Evolutionary conservation across 768 basidiomycete species (phyloP), one percentile per base, ranked within the genome.

Genomic region (Tricholoma sp.): DNA sequence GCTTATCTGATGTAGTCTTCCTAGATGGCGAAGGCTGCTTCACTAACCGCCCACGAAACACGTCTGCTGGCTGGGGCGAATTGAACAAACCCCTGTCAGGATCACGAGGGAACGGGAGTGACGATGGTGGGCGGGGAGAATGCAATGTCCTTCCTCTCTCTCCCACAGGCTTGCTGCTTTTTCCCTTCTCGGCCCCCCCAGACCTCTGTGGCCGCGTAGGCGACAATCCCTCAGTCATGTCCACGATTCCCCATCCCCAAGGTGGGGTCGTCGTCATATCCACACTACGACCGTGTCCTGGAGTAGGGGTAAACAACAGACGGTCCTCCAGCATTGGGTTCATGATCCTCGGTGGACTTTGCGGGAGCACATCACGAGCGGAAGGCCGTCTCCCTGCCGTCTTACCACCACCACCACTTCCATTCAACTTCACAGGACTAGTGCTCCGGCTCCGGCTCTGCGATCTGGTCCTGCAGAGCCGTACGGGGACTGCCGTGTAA

Each of bases 291-390:
- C 52, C 49, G 20, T 54, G 49, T 44, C 55, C 47, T 53, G 65
- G 60, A 1, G 62, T 57, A 2, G 76, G 72, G 0, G 77, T 76
- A 60, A 88, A 87, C 61, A 80, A 83, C 29, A 88, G 72, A 28
- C 76, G 73, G 28, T 73, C 78, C 54, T 84, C 79, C 54, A 88
- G 72, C 0, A 80, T 76, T 1, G 82, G 80, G 10, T 80, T 85
- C 66, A 73, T 81, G 34, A 88, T 67, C 57, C 75, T 74, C 2
- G 82, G 75, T 0, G 86, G 86, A 58, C 83, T 84, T 24, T 72
- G 72, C 0, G 83, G 82, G 3, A 88, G 73, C 18, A 66, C 55
- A 9, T 41, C 51, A 10, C 57, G 60, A 41, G 57, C 58, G 15
- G 45, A 33, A 9, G 52, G 57, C 20, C 51, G 15, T 2, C 52